Base-by-base conservation (phyloP, 2,329 filamentous ascomycete genomes). In the Cercospora sp. region DNA sequence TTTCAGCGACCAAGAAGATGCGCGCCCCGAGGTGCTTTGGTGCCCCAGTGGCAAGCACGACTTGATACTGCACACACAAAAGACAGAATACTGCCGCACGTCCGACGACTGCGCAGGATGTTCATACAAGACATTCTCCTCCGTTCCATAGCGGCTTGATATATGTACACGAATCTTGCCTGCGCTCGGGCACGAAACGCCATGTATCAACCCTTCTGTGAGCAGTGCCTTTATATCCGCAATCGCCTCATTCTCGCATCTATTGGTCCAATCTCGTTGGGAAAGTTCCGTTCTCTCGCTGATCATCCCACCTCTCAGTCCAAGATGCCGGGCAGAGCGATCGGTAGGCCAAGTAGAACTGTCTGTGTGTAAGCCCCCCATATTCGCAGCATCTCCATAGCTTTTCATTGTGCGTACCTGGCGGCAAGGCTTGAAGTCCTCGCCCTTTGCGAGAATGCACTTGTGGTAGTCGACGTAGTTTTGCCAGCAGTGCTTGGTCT, bases 391-490 rank as follows among this genome's bases (percentile, higher is more conserved):
- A 28, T 33, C 33, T 5, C 26, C 40, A 10, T 28, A 33, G 20
- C 57, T 40, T 40, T 42, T 0, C 26, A 30, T 20, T 10, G 42
- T 23, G 51, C 81, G 74, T 90, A 97, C 94, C 91, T 97, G 94
- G 79, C 90, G 91, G 91, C 94, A 98, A 74, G 94, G 94, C 77
- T 92, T 90, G 83, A 98, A 98, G 81, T 97, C 94, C 87, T 98
- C 94, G 84, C 94, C 94, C 89, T 98, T 98, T 84, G 94, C 94
- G 81, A 90, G 86, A 84, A 97, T 93, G 87, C 95, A 99, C 89
- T 99, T 99, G 90, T 99, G 92, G 88, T 99, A 98, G 84, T 99
- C 95, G 86, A 99, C 95, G 85, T 99, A 99, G 89, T 99, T 99
- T 84, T 99, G 96, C 95, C 95, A 99, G 92, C 95, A 99, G 89